phyloP scores from a whole-genome alignment of 179 eudicot genomes.

The Monotropa hypopitys region DNA sequence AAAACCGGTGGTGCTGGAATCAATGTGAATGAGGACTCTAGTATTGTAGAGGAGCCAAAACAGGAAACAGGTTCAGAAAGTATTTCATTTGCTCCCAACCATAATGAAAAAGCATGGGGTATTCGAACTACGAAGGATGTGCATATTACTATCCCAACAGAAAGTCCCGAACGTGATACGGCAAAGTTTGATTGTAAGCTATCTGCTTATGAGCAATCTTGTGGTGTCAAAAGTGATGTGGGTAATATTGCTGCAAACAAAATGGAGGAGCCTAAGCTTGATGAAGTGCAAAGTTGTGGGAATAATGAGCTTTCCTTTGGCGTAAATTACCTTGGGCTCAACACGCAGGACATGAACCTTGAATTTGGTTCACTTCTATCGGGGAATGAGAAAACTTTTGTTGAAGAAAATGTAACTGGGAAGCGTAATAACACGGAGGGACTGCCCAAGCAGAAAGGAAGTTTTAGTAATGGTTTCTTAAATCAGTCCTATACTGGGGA shows the following conservation, averaged over 20 bases:
- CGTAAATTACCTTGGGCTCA: conserved; percentile 17
- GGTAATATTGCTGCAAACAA: conserved; percentile 18
- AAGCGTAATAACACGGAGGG: conserved; percentile 22
- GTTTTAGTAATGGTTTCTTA: conserved; percentile 27
- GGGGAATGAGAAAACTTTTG: conserved; percentile 22
- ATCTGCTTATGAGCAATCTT: conserved; percentile 18
- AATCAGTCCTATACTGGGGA: conserved; percentile 26
- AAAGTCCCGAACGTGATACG: conserved; percentile 13
- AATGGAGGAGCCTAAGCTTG: conserved; percentile 24
- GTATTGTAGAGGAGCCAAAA: conserved; percentile 7
- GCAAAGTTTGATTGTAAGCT: conserved; percentile 14
- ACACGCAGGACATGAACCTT: conserved; percentile 19
- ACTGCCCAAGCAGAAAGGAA: conserved; percentile 23
- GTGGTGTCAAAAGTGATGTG: conserved; percentile 19
- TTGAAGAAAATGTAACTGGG: conserved; percentile 22
- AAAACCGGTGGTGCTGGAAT: conserved; percentile 15
- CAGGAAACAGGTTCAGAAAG: conserved; percentile 18
- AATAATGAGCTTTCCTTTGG: conserved; percentile 22
- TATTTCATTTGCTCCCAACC: conserved; percentile 16
- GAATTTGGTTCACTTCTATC: conserved; percentile 21
- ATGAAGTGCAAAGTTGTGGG: conserved; percentile 17
- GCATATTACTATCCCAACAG: conserved; percentile 7
- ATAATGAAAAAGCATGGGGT: conserved; percentile 14
- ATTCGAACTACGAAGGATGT: conserved; percentile 11
- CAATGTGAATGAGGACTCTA: conserved; percentile 12